These are phyloP conservation scores for Atkinsonella texensis DNA, from an alignment of 2,329 filamentous ascomycete genomes.

Conservation along the genomic window DNA sequence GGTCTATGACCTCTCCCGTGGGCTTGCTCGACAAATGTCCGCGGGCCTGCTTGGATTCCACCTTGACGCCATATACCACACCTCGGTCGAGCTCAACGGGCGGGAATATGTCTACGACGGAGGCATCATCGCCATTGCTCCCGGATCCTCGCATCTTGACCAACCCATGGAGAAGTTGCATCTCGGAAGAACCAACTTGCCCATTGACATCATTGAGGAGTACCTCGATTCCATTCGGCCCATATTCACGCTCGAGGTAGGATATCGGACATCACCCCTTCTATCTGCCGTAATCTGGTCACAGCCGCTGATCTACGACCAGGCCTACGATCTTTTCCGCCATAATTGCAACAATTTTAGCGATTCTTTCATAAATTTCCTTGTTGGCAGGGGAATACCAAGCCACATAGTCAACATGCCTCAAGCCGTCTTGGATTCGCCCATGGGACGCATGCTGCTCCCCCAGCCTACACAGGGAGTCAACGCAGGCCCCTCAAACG, in stretches of 20 bases:
- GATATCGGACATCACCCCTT: slow-evolving; percentile 1
- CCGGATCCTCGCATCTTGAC: slow-evolving; percentile 79
- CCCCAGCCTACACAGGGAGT: slow-evolving; percentile 50
- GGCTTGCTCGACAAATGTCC: slow-evolving; percentile 44
- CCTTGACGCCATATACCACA: slow-evolving; percentile 93
- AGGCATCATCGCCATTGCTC: slow-evolving; percentile 68
- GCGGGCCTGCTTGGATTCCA: slow-evolving; percentile 40
- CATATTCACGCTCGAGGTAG: slow-evolving; percentile 69
- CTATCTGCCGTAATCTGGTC: not conserved
- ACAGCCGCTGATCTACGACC: not conserved
- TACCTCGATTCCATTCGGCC: slow-evolving; percentile 75
- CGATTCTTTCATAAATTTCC: slow-evolving; percentile 81
- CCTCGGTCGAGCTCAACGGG: slow-evolving; percentile 72
- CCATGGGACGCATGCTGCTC: slow-evolving; percentile 77
- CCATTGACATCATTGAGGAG: slow-evolving; percentile 71
- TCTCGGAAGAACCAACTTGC: slow-evolving; percentile 67
- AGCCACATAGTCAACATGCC: slow-evolving; percentile 77
- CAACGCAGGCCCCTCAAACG: slow-evolving; percentile 35
- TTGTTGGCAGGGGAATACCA: slow-evolving; percentile 81
- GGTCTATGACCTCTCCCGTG: slow-evolving; percentile 65
- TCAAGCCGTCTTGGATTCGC: slow-evolving; percentile 71
- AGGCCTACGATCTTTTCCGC: slow-evolving; percentile 78
- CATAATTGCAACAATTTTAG: slow-evolving; percentile 99
- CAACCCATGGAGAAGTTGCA: slow-evolving; percentile 63
- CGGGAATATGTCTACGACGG: slow-evolving; percentile 86